Conservation (phyloP, 2,329 filamentous ascomycete genomes). For the Xylaria sp. region DNA sequence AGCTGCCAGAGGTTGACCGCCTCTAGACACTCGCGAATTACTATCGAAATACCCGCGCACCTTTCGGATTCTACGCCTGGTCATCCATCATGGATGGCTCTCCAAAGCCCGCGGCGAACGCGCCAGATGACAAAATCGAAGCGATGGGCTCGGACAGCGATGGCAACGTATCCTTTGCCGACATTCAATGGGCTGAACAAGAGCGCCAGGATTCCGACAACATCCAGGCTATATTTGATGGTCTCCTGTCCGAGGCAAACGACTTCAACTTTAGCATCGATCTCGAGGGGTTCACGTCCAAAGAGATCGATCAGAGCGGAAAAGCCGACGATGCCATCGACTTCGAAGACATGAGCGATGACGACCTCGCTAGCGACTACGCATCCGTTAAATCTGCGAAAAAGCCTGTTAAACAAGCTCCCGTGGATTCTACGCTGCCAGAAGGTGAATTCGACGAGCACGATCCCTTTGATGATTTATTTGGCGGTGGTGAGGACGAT, state of each 20-base stretch:
- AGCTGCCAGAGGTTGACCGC: constrained; percentile 4
- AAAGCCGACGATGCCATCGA: constrained; percentile 93
- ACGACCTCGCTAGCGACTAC: constrained; percentile 76
- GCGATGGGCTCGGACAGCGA: constrained; percentile 26
- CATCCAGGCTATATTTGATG: constrained; percentile 47
- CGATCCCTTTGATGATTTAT: constrained; percentile 56
- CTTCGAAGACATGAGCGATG: constrained; percentile 85
- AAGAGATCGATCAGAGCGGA: constrained; percentile 57
- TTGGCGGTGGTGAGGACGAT: constrained; percentile 54
- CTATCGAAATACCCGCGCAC: background rate
- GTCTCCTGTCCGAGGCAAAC: constrained; percentile 38
- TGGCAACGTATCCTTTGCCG: constrained; percentile 16
- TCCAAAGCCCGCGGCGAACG: constrained; percentile 9
- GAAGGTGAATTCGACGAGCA: constrained; percentile 58
- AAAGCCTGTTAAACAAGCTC: constrained; percentile 25
- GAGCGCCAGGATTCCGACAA: constrained; percentile 32
- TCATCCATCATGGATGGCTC: constrained; percentile 10
- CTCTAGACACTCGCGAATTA: background rate
- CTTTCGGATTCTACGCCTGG: background rate
- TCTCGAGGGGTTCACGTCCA: constrained; percentile 29
- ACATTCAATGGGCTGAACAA: constrained; percentile 30
- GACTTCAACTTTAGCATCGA: constrained; percentile 35
- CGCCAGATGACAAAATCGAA: constrained; percentile 12
- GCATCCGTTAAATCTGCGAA: constrained; percentile 28
- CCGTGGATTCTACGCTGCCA: constrained; percentile 49